Evolutionary conservation across 1,284 basidiomycete genomes (phyloP), one percentile per base, ranked within the genome.

Genomic region (Abortiporus biennis): DNA sequence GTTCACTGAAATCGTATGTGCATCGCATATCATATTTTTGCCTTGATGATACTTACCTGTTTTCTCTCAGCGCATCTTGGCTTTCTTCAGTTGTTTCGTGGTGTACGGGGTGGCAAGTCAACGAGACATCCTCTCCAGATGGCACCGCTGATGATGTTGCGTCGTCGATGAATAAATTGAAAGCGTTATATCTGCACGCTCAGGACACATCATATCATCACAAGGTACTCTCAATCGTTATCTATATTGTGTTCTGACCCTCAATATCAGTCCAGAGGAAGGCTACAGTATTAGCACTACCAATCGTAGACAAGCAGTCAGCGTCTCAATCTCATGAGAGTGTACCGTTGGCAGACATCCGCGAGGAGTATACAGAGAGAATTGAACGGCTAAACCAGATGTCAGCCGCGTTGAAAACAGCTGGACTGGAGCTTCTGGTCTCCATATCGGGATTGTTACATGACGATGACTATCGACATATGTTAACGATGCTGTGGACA

Each of bases 1-100:
- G 74, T 34, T 81, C 80, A 0, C 54, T 80, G 22, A 84, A 79
- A 57, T 54, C 69, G 82, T 85, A 58, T 33, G 76, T 65, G n/a
- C 15, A 19, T n/a, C 15, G 34, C 36, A 17, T 32, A 21, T 33
- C n/a, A n/a, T n/a, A n/a, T n/a, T 20, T 29, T 12, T 31, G 15
- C 11, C 11, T 20, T 25, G 24, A 37, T 39, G 23, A 42, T 37
- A 4, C 36, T 40, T 3, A 35, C 42, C 43, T 42, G 25, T n/a
- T 16, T 17, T 20, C 16, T 22, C 22, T 6, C 44, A 85, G 82
- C 36, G 71, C 76, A 3, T 42, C 67, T 2, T 87, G 82, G 82
- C 57, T 85, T 20, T 45, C 66, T 6, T 68, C 64, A 16, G 61
- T 76, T 6, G 56, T 85, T 2, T 55, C 64, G 1, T 85, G 83